Base-by-base conservation (phyloP, 208 protist species). In the Crithidia bombi region DNA sequence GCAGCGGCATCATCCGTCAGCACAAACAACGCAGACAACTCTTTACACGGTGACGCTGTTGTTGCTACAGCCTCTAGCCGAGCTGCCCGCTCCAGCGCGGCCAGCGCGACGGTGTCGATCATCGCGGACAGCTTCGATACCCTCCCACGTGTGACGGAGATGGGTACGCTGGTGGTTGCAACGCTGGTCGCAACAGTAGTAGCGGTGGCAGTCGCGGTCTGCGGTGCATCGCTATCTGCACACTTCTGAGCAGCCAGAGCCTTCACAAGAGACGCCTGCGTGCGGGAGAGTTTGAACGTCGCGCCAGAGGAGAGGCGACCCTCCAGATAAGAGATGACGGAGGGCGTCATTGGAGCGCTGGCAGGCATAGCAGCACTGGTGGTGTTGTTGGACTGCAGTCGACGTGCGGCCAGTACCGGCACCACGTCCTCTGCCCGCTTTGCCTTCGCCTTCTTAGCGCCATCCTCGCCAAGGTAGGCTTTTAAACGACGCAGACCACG, bases 391-490 rank as follows among this genome's bases (percentile, higher is more conserved):
- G 49, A 9, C 25, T 26, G 10, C 4, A 14, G 15, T 52, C 77
- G 35, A 15, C 75, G 65, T 17, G 73, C 49, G 19, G 69, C 67
- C 25, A 93, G 83, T 0, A 83, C 78, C 9, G 87, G 87, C 5
- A 89, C 84, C n/a, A 93, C 71, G 39, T 93, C 84, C 1, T 50
- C 57, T 9, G 78, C 68, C 25, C 74, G 67, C 72, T 85, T 93
- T n/a, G 65, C 33, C 46, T 75, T 69, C 35, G 80, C 79, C n/a
- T 79, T 32, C 17, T 17, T 33, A 19, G 35, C 39, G 6, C 14
- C 63, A 2, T 76, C 58, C 14, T 76, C 54, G 17, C 75, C 79
- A 35, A 86, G 71, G 77, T 82, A 92, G 39, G 67, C n/a, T 30
- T 83, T 69, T 47, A 92, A 41, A n/a, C 84, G 75, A 17, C 77